Base-by-base conservation (phyloP, 2,329 filamentous ascomycete genomes). In the Chaetomium globosum region DNA sequence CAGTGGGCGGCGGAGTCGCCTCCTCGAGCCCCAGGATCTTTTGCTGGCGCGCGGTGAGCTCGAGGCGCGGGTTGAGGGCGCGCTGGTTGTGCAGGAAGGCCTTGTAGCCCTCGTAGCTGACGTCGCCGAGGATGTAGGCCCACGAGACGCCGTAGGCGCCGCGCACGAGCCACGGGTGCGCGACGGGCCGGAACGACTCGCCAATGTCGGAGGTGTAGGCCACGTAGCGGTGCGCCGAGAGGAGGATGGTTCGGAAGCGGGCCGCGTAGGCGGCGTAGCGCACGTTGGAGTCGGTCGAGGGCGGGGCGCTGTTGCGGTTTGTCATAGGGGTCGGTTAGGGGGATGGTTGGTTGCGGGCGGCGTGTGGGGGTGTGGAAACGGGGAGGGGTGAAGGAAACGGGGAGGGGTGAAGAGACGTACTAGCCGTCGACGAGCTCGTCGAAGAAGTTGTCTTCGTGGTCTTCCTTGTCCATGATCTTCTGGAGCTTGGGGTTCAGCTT, bases 181-280 rank as follows among this genome's bases (percentile, higher is more conserved):
- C 93, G 48, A 99, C 85, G 0, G 95, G 95, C 1, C 95, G 87
- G 79, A 99, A 99, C 0, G 91, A 96, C 78, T 99, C 95, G 75
- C 95, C 95, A 69, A 99, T 94, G 74, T 98, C 94, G 23, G 89
- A 93, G 0, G 95, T 98, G 77, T 99, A 99, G 64, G 95, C 95
- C 57, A 99, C 93, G 74, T 99, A 99, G 73, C 95, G 89, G 74
- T 98, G 95, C 4, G 93, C 93, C 19, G 91, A 92, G 71, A 93
- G 82, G 73, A 99, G 87, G 70, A 98, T 91, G 8, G 93, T 97
- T 67, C 92, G 88, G 68, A 95, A 80, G 57, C 95, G 89, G 66
- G 89, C 87, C 56, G 92, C 92, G 79, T 99, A 99, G 71, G 91
- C 95, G 64, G 93, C 94, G 79, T 98, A 99, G 74, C 95, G 90